phyloP scores from a whole-genome alignment of 2,329 filamentous ascomycete genomes.

The Cladosporium colombiae region DNA sequence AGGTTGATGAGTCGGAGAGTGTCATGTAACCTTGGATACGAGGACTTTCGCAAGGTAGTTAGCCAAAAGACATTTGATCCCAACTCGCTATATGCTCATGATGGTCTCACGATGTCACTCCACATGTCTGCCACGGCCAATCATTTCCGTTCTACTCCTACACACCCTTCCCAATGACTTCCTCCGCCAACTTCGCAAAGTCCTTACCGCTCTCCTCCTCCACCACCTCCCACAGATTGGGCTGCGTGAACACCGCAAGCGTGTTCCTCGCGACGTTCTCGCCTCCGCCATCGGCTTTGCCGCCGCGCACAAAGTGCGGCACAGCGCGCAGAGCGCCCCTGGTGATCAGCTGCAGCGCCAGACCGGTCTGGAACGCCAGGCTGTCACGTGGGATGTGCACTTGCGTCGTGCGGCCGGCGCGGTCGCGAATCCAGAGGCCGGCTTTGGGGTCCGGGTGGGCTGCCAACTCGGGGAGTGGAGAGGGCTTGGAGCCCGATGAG shows the following conservation, averaged over 20 bases:
- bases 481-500: constrained; percentile 32
- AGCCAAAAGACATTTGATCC: background rate
- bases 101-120: too few relatives aligned
- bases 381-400: constrained; percentile 88
- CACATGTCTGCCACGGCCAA: too few relatives aligned
- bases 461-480: constrained; percentile 68
- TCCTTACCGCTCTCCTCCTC: constrained; percentile 68
- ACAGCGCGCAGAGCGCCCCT: constrained; percentile 90
- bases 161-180: constrained; percentile 17
- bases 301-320: constrained; percentile 88
- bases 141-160: background rate
- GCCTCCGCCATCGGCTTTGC: constrained; percentile 39
- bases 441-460: constrained; percentile 78
- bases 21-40: background rate
- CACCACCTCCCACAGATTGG: constrained; percentile 79
- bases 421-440: constrained; percentile 91
- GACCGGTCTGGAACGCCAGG: constrained; percentile 93
- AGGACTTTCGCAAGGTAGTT: background rate
- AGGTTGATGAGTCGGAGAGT: background rate
- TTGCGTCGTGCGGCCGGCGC: constrained; percentile 79
- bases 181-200: constrained; percentile 73
- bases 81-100: background rate
- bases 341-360: constrained; percentile 88
- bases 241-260: constrained; percentile 94
- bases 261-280: constrained; percentile 66